phyloP scores from a whole-genome alignment of 2,329 filamentous ascomycete genomes.

The Juglanconis juglandina region DNA sequence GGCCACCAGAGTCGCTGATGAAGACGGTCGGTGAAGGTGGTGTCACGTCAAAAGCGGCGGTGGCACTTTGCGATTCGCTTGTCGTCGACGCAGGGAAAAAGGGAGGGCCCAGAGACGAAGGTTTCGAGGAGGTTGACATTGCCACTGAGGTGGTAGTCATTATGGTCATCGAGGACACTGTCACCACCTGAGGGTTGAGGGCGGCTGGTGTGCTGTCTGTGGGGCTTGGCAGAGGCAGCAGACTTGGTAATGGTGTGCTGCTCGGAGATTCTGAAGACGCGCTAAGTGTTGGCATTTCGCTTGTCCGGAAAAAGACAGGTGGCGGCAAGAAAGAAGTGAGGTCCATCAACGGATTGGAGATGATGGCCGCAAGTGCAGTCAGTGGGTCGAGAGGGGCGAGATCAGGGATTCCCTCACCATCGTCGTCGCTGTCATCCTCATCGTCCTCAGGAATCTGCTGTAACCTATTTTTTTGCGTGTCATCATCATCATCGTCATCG shows the following conservation, averaged over 20 bases:
- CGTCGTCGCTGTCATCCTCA: background rate
- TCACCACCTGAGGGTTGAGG: slow-evolving; percentile 7
- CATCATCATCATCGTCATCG: background rate
- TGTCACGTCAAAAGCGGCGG: slow-evolving; percentile 10
- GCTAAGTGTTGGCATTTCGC: background rate
- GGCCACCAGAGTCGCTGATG: slow-evolving; percentile 12
- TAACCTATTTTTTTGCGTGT: background rate
- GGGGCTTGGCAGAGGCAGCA: slow-evolving; percentile 4
- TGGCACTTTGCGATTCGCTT: background rate
- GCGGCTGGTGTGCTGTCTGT: background rate
- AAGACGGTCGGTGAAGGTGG: slow-evolving; percentile 7
- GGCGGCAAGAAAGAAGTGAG: background rate
- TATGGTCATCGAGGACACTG: slow-evolving; percentile 17
- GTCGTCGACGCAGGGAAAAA: background rate
- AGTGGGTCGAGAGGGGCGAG: background rate
- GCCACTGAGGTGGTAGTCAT: slow-evolving; percentile 12
- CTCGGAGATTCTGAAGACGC: background rate
- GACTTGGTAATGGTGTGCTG: background rate
- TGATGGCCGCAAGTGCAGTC: background rate
- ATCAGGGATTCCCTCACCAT: background rate
- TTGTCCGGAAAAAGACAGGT: background rate
- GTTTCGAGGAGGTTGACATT: background rate
- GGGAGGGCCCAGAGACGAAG: background rate
- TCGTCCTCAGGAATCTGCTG: background rate
- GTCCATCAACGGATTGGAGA: background rate